Conservation (phyloP, 164 flowering plant species). For the Aristolochia fimbriata region DNA sequence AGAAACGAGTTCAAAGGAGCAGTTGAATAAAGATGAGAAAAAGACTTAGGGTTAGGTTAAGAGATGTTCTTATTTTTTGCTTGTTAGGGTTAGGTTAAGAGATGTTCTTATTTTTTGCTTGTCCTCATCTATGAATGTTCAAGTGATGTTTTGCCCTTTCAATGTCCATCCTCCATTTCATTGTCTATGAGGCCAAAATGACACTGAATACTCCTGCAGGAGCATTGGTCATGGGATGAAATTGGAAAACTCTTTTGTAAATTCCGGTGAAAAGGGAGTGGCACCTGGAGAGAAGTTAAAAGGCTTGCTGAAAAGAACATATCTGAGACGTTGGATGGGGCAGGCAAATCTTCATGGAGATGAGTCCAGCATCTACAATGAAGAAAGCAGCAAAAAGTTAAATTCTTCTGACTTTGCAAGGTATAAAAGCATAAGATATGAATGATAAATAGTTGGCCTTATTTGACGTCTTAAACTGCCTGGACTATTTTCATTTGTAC, state of each 20-base stretch:
- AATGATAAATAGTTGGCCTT: not conserved
- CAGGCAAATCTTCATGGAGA: constrained; percentile 25
- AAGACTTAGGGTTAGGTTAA: too few relatives aligned
- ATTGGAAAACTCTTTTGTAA: constrained; percentile 23
- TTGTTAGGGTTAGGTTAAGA: too few relatives aligned
- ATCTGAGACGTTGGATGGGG: constrained; percentile 62
- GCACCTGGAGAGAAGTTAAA: constrained; percentile 41
- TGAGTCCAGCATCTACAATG: constrained; percentile 22
- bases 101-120: too few relatives aligned
- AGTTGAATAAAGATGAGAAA: too few relatives aligned
- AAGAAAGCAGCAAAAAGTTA: constrained; percentile 27
- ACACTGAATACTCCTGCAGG: constrained; percentile 30
- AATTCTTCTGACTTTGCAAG: constrained; percentile 56
- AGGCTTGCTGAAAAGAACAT: constrained; percentile 60
- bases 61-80: too few relatives aligned
- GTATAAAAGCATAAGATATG: constrained; percentile 23
- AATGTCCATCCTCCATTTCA: too few relatives aligned
- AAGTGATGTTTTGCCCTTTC: too few relatives aligned
- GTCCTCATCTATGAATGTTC: too few relatives aligned
- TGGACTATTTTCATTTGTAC: not conserved
- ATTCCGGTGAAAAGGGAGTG: constrained; percentile 24
- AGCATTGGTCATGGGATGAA: constrained; percentile 25
- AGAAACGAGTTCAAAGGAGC: too few relatives aligned
- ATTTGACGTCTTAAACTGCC: not conserved
- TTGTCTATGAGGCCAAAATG: not conserved